phyloP scores from a whole-genome alignment of 139 green algal species.

The Tetraselmis chui region DNA sequence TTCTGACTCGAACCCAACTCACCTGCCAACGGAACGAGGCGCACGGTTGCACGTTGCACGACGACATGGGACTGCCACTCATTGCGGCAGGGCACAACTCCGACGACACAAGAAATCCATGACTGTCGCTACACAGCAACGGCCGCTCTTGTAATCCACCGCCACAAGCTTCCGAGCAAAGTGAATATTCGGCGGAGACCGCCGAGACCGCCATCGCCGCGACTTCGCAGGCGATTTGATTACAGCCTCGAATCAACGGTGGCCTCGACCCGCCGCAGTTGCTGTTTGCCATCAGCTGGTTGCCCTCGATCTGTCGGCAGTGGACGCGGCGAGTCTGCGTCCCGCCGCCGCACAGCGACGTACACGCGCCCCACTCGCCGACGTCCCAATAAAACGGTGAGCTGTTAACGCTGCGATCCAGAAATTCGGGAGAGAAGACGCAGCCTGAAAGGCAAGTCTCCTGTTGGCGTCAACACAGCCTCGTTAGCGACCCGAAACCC shows the following conservation, averaged over 20 bases:
- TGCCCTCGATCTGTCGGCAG: background rate
- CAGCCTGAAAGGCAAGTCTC: background rate
- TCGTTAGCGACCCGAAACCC: too few species aligned
- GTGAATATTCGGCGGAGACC: background rate
- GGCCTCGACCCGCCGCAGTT: background rate
- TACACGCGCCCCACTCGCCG: background rate
- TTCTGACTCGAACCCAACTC: too few species aligned
- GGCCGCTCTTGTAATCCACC: background rate
- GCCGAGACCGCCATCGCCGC: background rate
- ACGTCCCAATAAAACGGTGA: background rate
- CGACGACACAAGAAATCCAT: background rate
- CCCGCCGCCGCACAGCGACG: background rate
- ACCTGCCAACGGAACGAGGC: background rate
- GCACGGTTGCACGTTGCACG: background rate
- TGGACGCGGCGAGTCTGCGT: background rate
- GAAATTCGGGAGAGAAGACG: background rate
- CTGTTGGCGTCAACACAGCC: too few species aligned
- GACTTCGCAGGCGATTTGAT: background rate
- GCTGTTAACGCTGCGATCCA: background rate
- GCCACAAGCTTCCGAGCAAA: background rate
- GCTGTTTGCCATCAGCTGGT: background rate
- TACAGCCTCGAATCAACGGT: background rate
- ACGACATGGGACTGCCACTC: background rate
- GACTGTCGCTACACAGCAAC: background rate
- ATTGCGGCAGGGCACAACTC: background rate